A percentile compares a stretch with the other conserved stretches of the same genome.
Conservation (phyloP, 371 early-diverging fungal species). For the Mycotypha africana region DNA sequence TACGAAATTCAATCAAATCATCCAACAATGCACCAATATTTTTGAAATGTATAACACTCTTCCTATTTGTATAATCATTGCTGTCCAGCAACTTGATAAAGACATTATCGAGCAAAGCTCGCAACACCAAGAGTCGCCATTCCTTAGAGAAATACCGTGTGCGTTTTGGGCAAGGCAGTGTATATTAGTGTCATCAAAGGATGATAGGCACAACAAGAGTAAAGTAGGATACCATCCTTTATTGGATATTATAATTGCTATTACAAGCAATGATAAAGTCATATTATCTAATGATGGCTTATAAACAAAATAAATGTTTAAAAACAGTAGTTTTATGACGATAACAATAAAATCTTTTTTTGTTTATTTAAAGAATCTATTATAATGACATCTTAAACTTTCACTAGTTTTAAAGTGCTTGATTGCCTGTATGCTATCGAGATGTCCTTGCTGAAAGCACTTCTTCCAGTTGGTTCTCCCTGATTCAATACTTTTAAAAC, state of each 20-base stretch:
- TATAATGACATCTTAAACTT: conserved; percentile 14
- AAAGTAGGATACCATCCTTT: conserved; percentile 9
- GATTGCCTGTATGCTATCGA: conserved; percentile 7
- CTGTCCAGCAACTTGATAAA: conserved; percentile 14
- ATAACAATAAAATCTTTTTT: conserved; percentile 3
- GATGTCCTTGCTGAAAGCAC: conserved; percentile 14
- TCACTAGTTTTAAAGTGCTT: conserved; percentile 11
- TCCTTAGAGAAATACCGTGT: conserved; percentile 11
- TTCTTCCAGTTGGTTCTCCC: conserved; percentile 13
- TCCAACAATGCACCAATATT: conserved; percentile 13
- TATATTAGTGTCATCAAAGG: conserved; percentile 12
- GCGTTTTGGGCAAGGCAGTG: conserved; percentile 16
- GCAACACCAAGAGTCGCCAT: conserved; percentile 9
- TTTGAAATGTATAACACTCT: conserved; percentile 5
- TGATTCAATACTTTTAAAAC: conserved; percentile 9
- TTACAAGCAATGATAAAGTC: conserved; percentile 14
- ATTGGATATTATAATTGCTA: conserved; percentile 19
- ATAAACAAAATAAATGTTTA: conserved; percentile 10
- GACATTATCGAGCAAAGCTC: conserved; percentile 10
- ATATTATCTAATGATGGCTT: conserved; percentile 14
- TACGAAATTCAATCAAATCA: conserved; percentile 11
- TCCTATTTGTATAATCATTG: conserved; percentile 13
- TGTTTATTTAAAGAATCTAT: conserved; percentile 14
- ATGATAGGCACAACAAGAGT: conserved; percentile 10
- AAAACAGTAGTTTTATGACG: not conserved